Evolutionary conservation across 768 basidiomycete species (phyloP).

Genomic region (Lactarius evosmus): DNA sequence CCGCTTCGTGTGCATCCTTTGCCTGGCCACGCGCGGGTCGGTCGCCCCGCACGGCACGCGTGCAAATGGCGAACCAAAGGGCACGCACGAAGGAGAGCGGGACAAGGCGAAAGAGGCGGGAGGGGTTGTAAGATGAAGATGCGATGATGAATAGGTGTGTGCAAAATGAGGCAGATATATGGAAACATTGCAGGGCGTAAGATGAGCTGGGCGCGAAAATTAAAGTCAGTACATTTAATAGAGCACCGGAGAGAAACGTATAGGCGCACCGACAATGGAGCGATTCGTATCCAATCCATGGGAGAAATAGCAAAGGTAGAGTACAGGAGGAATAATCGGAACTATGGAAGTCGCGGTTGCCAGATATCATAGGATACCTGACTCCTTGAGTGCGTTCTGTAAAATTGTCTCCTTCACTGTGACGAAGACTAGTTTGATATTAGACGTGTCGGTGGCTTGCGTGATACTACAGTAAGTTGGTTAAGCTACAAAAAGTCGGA

Average conservation of each 20-base stretch:
- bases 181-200: constrained; percentile 25
- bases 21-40: neutral
- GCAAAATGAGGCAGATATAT: constrained; percentile 22
- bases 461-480: constrained; percentile 53
- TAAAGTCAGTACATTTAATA: neutral
- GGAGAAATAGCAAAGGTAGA: constrained; percentile 20
- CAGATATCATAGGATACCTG: constrained; percentile 62
- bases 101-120: neutral
- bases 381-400: constrained; percentile 83
- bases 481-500: neutral
- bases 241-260: no score
- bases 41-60: neutral
- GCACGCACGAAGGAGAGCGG: neutral
- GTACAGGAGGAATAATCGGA: constrained; percentile 15
- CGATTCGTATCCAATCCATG: constrained; percentile 25
- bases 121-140: constrained; percentile 12
- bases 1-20: neutral
- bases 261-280: constrained; percentile 16
- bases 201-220: constrained; percentile 7
- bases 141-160: constrained; percentile 24
- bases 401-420: constrained; percentile 93
- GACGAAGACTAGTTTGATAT: constrained; percentile 78
- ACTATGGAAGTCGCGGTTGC: neutral
- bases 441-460: constrained; percentile 85
- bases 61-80: neutral